A percentile compares a stretch with the other conserved stretches of the same genome.
Evolutionary conservation across 2,329 filamentous ascomycete genomes (phyloP).

Genomic region (Phyllosticta citrichinensis): DNA sequence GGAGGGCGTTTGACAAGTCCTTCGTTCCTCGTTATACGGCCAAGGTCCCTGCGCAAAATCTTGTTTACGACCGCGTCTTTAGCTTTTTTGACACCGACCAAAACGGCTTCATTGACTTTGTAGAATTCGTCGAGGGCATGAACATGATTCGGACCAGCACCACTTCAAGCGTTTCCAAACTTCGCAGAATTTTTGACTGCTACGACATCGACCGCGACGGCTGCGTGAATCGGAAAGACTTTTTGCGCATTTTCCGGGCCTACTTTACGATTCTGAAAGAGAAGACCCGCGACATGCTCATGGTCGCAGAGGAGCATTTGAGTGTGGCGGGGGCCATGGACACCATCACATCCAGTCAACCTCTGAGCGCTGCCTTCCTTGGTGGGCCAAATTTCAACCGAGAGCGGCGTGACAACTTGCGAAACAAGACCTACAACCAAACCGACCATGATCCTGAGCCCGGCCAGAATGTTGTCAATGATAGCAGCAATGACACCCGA

Average conservation of each 20-base stretch:
- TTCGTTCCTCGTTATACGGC: constrained; percentile 78
- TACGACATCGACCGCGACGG: constrained; percentile 89
- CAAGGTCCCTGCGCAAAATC: constrained; percentile 67
- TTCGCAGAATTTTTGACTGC: constrained; percentile 69
- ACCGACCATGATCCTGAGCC: constrained; percentile 19
- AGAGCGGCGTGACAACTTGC: background rate
- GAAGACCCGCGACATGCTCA: constrained; percentile 72
- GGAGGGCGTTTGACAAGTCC: constrained; percentile 84
- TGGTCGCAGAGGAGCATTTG: constrained; percentile 65
- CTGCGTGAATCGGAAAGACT: constrained; percentile 75
- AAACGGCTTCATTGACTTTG: constrained; percentile 82
- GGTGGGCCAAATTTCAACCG: constrained; percentile 7
- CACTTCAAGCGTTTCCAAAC: constrained; percentile 30
- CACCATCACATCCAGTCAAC: constrained; percentile 34
- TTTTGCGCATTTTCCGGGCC: constrained; percentile 81
- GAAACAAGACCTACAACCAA: constrained; percentile 24
- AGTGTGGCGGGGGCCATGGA: constrained; percentile 44
- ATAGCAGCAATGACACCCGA: constrained; percentile 18
- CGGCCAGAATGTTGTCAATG: constrained; percentile 16
- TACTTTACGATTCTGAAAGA: constrained; percentile 88
- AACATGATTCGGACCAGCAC: constrained; percentile 41
- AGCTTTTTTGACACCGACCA: constrained; percentile 88
- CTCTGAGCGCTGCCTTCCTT: constrained; percentile 31
- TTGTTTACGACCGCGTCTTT: constrained; percentile 95
- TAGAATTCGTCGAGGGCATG: constrained; percentile 80